These are phyloP conservation scores for Aspergillus jensenii DNA, from an alignment of 2,329 filamentous ascomycete genomes.

Conservation along the genomic window DNA sequence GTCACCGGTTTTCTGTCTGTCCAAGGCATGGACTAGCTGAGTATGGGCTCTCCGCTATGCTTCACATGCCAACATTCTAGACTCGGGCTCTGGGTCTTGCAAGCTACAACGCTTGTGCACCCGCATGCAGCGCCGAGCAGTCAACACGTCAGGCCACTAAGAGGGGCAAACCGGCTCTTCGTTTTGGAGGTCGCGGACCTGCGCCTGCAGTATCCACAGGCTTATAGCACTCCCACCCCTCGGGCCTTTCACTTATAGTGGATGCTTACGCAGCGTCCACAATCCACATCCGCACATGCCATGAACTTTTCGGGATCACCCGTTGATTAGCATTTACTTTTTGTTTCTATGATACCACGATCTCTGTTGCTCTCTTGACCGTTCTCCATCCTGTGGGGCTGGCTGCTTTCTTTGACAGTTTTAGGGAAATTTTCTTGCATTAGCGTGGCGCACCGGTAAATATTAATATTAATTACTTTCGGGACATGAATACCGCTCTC, in stretches of 20 bases:
- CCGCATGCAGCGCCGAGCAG: background rate
- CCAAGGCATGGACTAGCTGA: background rate
- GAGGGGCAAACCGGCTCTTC: background rate
- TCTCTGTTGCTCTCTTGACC: background rate
- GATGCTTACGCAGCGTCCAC: background rate
- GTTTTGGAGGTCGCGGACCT: background rate
- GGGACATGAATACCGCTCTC: background rate
- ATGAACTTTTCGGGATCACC: background rate
- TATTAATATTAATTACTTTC: background rate
- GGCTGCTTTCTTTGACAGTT: background rate
- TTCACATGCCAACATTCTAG: background rate
- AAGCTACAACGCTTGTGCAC: background rate
- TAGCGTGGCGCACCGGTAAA: slow-evolving; percentile 10
- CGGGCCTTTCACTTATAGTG: background rate
- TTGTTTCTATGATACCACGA: background rate
- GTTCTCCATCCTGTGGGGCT: background rate
- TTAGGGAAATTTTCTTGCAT: slow-evolving; percentile 5
- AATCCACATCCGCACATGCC: background rate
- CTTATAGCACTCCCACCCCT: background rate
- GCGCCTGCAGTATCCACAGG: background rate
- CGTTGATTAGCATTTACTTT: background rate
- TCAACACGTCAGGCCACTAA: background rate
- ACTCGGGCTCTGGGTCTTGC: background rate
- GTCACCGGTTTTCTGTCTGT: background rate
- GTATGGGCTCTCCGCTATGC: background rate